Percentiles rank a stretch among this genome's conserved stretches.
phyloP scores from a whole-genome alignment of 2,329 filamentous ascomycete species.

The Cladobotryum protrusum region DNA sequence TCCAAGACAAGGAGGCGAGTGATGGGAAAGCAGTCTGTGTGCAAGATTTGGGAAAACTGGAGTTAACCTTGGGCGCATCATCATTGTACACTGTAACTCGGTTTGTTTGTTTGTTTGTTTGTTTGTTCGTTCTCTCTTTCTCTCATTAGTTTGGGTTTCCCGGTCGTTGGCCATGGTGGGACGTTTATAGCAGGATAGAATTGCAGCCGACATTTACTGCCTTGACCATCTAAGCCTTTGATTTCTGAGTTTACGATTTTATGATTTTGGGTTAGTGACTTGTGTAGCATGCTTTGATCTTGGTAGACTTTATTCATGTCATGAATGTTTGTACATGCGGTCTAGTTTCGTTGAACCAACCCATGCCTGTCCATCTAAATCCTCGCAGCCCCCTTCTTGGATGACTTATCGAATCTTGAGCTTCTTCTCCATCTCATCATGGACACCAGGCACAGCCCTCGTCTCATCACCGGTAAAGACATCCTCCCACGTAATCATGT shows the following conservation, averaged over 20 bases:
- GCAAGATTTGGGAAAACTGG: constrained; percentile 19
- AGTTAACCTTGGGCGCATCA: constrained; percentile 21
- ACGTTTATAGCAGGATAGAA: constrained; percentile 21
- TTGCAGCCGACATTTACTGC: constrained; percentile 12
- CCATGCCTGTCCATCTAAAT: background rate
- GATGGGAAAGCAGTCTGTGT: constrained; percentile 13
- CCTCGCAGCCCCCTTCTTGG: background rate
- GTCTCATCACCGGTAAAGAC: constrained; percentile 77
- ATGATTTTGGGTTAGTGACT: too few species aligned
- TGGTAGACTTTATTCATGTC: background rate
- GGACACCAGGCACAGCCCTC: constrained; percentile 64
- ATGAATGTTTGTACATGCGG: background rate
- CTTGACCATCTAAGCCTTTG: background rate
- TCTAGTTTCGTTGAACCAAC: background rate
- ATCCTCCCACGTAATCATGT: constrained; percentile 85
- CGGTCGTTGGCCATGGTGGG: constrained; percentile 2
- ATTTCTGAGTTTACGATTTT: background rate
- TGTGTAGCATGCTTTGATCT: background rate
- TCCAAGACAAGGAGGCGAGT: constrained; percentile 13
- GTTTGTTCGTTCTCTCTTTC: background rate
- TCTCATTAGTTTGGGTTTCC: background rate
- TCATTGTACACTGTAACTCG: constrained; percentile 17
- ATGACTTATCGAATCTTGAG: constrained; percentile 57
- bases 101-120: background rate
- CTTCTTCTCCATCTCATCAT: constrained; percentile 91